Conservation (phyloP, 495 filamentous ascomycete genomes). For the Haplographium delicatum region DNA sequence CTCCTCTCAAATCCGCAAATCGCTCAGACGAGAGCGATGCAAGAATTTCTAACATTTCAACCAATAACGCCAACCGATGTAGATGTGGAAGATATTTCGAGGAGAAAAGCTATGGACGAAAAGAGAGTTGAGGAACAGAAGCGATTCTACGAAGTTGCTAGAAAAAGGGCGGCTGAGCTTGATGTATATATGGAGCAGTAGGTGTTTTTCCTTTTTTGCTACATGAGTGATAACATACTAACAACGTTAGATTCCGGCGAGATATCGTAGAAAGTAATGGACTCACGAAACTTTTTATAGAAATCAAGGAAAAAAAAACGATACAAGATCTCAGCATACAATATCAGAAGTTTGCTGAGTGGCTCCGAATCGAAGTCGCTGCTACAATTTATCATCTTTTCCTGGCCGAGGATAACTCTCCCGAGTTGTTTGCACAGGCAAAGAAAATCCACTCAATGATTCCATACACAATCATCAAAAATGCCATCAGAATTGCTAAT, state of each 20-base stretch:
- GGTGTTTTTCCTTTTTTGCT: slow-evolving; percentile 26
- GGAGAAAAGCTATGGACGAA: slow-evolving; percentile 78
- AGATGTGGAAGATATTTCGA: slow-evolving; percentile 71
- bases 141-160: slow-evolving; percentile 90
- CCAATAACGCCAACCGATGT: slow-evolving; percentile 72
- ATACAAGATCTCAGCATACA: slow-evolving; percentile 86
- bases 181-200: slow-evolving; percentile 98
- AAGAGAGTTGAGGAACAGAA: slow-evolving; percentile 87
- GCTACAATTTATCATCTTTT: slow-evolving; percentile 97
- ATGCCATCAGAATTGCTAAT: slow-evolving; percentile 93
- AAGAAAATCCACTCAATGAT: slow-evolving; percentile 91
- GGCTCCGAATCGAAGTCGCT: slow-evolving; percentile 94
- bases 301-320: slow-evolving; percentile 80
- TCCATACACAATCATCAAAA: slow-evolving; percentile 89
- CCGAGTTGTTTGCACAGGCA: slow-evolving; percentile 88
- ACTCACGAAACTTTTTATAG: slow-evolving; percentile 85
- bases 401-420: slow-evolving; percentile 95
- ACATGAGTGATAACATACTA: neutral
- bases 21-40: slow-evolving; percentile 72
- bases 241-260: slow-evolving; percentile 42
- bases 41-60: slow-evolving; percentile 69
- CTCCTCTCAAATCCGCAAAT: slow-evolving; percentile 79
- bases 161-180: slow-evolving; percentile 81
- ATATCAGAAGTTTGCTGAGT: slow-evolving; percentile 97
- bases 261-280: slow-evolving; percentile 65